These are phyloP conservation scores for Colletotrichum horii DNA, from an alignment of 2,329 filamentous ascomycete genomes.

Conservation along the genomic window DNA sequence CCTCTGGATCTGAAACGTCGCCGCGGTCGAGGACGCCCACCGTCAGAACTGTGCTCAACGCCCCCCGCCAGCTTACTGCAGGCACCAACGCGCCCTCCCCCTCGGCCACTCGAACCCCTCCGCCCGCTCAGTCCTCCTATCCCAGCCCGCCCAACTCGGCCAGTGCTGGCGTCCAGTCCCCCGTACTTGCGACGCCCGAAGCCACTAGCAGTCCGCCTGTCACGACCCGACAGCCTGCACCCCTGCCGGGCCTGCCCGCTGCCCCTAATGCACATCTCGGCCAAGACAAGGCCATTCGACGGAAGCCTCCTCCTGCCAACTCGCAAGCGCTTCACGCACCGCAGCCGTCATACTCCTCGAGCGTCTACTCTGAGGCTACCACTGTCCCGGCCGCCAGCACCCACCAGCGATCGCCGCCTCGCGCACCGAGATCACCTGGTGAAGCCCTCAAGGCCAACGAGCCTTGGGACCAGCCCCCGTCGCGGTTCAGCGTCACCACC, in stretches of 20 bases:
- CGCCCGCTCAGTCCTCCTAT: slow-evolving; percentile 27
- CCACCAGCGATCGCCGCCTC: slow-evolving; percentile 24
- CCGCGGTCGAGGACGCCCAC: slow-evolving; percentile 29
- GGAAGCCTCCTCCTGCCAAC: slow-evolving; percentile 47
- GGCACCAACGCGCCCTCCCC: slow-evolving; percentile 34
- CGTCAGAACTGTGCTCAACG: slow-evolving; percentile 34
- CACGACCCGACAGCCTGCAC: slow-evolving; percentile 2
- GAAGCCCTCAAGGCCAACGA: slow-evolving; percentile 27
- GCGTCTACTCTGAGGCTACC: slow-evolving; percentile 32
- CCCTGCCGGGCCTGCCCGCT: slow-evolving; percentile 9
- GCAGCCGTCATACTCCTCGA: slow-evolving; percentile 31
- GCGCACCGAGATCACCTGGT: background rate
- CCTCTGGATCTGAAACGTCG: slow-evolving; percentile 39
- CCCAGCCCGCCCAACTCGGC: slow-evolving; percentile 38
- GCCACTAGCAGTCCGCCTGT: background rate
- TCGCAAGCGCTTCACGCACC: slow-evolving; percentile 19
- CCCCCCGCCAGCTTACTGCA: slow-evolving; percentile 10
- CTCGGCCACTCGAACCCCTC: slow-evolving; percentile 20
- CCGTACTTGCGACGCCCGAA: slow-evolving; percentile 23
- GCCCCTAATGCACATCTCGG: slow-evolving; percentile 16
- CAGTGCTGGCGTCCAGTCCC: slow-evolving; percentile 12
- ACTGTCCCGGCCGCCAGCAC: slow-evolving; percentile 16
- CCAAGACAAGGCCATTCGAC: slow-evolving; percentile 43
- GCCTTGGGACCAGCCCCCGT: slow-evolving; percentile 57
- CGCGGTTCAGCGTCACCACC: slow-evolving; percentile 69